Evolutionary conservation across 176 grass and related monocot species (phyloP).

Genomic region (Oropetium thomaeum): DNA sequence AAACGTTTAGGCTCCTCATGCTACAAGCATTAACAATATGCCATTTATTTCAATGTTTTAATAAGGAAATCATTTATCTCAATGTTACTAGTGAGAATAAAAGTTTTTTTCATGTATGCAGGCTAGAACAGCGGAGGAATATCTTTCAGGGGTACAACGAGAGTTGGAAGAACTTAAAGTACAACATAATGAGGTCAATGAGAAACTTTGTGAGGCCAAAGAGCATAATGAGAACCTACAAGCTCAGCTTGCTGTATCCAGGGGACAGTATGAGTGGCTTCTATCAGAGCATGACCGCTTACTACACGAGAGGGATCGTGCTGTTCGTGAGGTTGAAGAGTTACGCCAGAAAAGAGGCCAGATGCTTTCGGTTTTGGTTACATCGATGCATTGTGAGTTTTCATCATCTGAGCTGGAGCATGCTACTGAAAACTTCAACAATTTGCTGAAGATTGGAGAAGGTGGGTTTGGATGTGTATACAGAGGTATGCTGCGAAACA

Average conservation of each 20-base stretch:
- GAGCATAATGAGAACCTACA: conserved; percentile 35
- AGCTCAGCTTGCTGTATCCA: conserved; percentile 35
- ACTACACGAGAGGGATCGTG: conserved; percentile 38
- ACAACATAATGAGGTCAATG: conserved; percentile 2
- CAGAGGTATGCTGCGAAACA: conserved; percentile 39
- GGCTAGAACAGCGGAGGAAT: conserved; percentile 37
- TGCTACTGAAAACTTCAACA: conserved; percentile 43
- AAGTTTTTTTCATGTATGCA: background rate
- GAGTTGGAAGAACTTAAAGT: conserved; percentile 28
- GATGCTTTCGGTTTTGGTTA: conserved; percentile 42
- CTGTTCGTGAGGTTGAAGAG: conserved; percentile 41
- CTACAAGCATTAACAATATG: background rate
- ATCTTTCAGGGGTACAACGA: conserved; percentile 33
- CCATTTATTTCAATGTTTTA: background rate
- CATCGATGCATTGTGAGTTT: conserved; percentile 49
- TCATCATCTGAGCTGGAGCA: conserved; percentile 36
- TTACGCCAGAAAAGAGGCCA: conserved; percentile 44
- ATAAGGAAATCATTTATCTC: background rate
- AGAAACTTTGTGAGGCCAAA: conserved; percentile 24
- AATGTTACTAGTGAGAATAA: background rate
- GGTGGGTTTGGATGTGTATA: conserved; percentile 49
- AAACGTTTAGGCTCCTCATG: background rate
- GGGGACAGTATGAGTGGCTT: conserved; percentile 24
- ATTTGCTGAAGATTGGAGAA: conserved; percentile 44
- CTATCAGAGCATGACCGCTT: conserved; percentile 40